Conservation (phyloP, 2,329 filamentous ascomycete species). For the Aquanectria penicillioides region DNA sequence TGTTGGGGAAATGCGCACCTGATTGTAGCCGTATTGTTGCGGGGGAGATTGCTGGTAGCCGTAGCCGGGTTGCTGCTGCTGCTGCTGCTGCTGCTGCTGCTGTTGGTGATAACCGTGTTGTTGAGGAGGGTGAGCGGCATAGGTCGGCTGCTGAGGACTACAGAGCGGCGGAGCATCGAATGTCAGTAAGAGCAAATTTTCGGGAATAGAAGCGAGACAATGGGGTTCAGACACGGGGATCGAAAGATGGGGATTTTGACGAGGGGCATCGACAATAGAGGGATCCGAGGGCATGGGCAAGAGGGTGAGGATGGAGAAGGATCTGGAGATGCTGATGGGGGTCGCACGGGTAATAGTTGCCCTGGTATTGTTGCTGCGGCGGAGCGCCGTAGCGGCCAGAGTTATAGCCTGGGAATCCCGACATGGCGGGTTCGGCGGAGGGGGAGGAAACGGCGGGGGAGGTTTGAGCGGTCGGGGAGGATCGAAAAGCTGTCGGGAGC, state of each 20-base stretch:
- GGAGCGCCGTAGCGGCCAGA: constrained; percentile 55
- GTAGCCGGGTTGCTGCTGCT: constrained; percentile 60
- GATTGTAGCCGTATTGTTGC: constrained; percentile 54
- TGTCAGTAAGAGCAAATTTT: constrained; percentile 37
- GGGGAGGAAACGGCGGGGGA: constrained; percentile 2
- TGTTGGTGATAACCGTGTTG: constrained; percentile 54
- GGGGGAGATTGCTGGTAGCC: constrained; percentile 54
- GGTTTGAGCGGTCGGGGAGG: not conserved
- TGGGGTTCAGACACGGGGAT: constrained; percentile 4
- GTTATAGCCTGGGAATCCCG: constrained; percentile 69
- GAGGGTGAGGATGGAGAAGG: constrained; percentile 7
- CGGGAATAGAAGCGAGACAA: not conserved
- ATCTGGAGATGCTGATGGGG: constrained; percentile 26
- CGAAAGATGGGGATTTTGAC: constrained; percentile 11
- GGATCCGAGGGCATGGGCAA: too few species aligned
- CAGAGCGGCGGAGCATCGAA: constrained; percentile 25
- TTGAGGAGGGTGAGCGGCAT: constrained; percentile 60
- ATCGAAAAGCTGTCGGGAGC: not conserved
- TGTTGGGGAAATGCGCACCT: constrained; percentile 45
- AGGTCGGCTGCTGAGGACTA: constrained; percentile 55
- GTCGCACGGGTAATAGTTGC: constrained; percentile 64
- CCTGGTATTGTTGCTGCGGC: constrained; percentile 48
- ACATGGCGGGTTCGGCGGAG: constrained; percentile 57
- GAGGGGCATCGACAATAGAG: constrained; percentile 17
- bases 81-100: constrained; percentile 53